phyloP scores from a whole-genome alignment of 2,329 filamentous ascomycete genomes.

The Bertia moriformis region DNA sequence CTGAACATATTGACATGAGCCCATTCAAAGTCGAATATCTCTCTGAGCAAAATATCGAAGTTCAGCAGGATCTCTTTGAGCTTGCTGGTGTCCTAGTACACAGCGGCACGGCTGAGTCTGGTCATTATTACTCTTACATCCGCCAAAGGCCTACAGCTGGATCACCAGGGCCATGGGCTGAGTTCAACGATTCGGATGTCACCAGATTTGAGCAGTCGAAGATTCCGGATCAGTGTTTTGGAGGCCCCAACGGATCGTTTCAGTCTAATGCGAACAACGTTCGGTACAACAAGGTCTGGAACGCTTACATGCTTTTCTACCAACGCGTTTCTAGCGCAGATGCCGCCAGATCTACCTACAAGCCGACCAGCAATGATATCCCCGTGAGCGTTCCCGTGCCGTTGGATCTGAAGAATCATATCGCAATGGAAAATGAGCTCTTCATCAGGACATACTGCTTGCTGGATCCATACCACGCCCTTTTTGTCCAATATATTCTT shows the following conservation, averaged over 20 bases:
- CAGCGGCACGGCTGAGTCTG: conserved; percentile 83
- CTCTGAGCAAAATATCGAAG: conserved; percentile 38
- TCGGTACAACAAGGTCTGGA: conserved; percentile 57
- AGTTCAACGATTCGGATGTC: conserved; percentile 88
- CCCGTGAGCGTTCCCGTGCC: conserved; percentile 31
- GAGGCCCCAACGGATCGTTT: no score
- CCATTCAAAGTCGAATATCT: conserved; percentile 82
- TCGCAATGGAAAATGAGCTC: conserved; percentile 57
- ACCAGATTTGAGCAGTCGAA: conserved; percentile 57
- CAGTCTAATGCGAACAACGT: conserved; percentile 31
- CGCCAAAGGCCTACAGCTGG: conserved; percentile 56
- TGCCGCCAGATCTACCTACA: conserved; percentile 31
- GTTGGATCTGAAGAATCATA: conserved; percentile 34
- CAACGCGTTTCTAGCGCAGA: conserved; percentile 59
- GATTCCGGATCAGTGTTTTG: conserved; percentile 68
- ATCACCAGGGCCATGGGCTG: conserved; percentile 52
- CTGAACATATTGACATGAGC: conserved; percentile 67
- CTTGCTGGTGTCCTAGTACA: conserved; percentile 88
- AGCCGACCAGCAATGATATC: conserved; percentile 14
- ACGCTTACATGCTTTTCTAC: conserved; percentile 97
- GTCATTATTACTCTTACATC: conserved; percentile 94
- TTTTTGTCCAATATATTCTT: conserved; percentile 52
- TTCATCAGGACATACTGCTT: conserved; percentile 67
- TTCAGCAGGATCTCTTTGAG: conserved; percentile 67
- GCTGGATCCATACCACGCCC: conserved; percentile 57